A percentile compares a stretch with the other conserved stretches of the same genome.
Evolutionary conservation across 2,329 filamentous ascomycete genomes (phyloP).

Genomic region (Didymella keratinophila): DNA sequence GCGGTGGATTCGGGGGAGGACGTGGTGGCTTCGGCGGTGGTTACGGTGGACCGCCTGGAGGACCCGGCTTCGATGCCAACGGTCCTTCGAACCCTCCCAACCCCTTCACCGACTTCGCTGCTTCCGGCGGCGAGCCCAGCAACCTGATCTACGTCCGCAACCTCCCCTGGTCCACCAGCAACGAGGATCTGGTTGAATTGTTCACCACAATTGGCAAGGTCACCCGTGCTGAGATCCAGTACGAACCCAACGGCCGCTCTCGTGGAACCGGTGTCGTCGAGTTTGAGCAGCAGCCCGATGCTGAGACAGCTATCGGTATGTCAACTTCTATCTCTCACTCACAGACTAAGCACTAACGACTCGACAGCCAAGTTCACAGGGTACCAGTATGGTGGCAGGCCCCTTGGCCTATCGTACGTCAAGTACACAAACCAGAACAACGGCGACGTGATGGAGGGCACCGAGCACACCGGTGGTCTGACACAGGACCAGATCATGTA

Average conservation of each 20-base stretch:
- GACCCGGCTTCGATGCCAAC: constrained; percentile 58
- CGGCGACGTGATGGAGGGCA: constrained; percentile 79
- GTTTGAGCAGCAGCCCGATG: constrained; percentile 82
- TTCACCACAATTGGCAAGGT: constrained; percentile 99
- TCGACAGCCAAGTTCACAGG: constrained; percentile 86
- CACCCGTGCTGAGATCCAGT: constrained; percentile 98
- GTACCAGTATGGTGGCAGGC: constrained; percentile 95
- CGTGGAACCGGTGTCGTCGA: constrained; percentile 96
- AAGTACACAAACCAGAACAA: constrained; percentile 80
- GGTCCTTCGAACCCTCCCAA: constrained; percentile 71
- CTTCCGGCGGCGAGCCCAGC: constrained; percentile 82
- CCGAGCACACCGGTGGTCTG: constrained; percentile 71
- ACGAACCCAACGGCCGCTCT: constrained; percentile 94
- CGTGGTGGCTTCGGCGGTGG: constrained; percentile 57
- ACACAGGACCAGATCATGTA: constrained; percentile 99
- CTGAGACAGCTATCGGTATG: constrained; percentile 85
- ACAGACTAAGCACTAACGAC: constrained; percentile 33
- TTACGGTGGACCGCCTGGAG: constrained; percentile 41
- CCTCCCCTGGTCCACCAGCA: constrained; percentile 98
- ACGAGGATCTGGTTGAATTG: constrained; percentile 94
- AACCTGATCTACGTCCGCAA: constrained; percentile 95
- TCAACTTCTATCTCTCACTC: neutral
- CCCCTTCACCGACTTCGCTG: constrained; percentile 92
- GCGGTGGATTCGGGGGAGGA: constrained; percentile 47
- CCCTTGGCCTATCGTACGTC: constrained; percentile 90